Percentiles rank a stretch among this genome's conserved stretches.
phyloP scores from a whole-genome alignment of 2,329 filamentous ascomycete species.

The Thielaviopsis euricoi region DNA sequence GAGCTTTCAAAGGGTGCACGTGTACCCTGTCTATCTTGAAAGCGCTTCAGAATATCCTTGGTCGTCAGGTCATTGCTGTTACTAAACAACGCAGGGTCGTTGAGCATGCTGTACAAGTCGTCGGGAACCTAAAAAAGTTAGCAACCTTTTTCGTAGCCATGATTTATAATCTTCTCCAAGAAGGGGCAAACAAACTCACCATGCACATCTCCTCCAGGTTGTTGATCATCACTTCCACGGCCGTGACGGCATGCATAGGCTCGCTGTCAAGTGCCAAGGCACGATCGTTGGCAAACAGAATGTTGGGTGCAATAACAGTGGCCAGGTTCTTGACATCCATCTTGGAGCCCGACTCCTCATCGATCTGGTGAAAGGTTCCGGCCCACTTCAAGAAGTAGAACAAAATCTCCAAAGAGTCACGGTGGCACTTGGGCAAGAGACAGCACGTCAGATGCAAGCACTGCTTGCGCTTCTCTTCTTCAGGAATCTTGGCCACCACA shows the following conservation, averaged over 20 bases:
- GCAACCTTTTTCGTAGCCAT: background rate
- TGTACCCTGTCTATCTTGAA: conserved; percentile 56
- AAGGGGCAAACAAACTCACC: conserved; percentile 38
- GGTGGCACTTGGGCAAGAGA: conserved; percentile 76
- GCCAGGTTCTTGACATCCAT: conserved; percentile 98
- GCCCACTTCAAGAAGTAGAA: conserved; percentile 97
- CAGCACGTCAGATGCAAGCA: conserved; percentile 85
- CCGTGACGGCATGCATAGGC: conserved; percentile 84
- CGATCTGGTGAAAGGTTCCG: conserved; percentile 89
- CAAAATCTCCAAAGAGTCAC: conserved; percentile 86
- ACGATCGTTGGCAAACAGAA: conserved; percentile 58
- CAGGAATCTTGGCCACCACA: conserved; percentile 70
- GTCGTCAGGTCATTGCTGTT: conserved; percentile 77
- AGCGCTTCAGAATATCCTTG: conserved; percentile 90
- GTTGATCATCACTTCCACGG: conserved; percentile 78
- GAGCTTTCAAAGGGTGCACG: conserved; percentile 41
- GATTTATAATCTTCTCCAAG: background rate
- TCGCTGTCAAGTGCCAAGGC: conserved; percentile 60
- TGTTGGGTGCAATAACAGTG: conserved; percentile 93
- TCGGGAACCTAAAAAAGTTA: conserved; percentile 57
- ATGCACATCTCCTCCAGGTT: conserved; percentile 95
- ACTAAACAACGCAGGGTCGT: conserved; percentile 63
- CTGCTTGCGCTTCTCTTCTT: conserved; percentile 66
- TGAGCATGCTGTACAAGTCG: conserved; percentile 72
- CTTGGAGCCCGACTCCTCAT: conserved; percentile 93